Percentiles rank a stretch among this genome's conserved stretches.
phyloP scores from a whole-genome alignment of 495 filamentous ascomycete species.

The Venustampulla echinocandica region DNA sequence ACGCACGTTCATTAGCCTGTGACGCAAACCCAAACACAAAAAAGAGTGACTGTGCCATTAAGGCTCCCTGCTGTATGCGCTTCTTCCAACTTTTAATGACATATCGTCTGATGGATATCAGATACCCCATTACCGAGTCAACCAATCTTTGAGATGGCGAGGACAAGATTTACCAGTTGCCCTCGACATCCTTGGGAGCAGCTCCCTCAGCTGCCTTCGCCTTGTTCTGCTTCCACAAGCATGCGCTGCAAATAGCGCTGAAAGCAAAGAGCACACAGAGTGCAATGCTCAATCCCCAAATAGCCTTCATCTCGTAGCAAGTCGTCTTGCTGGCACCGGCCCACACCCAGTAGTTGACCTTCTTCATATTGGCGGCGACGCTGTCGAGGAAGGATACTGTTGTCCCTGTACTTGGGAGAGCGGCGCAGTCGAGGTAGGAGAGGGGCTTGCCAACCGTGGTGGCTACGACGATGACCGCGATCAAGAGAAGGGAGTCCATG shows the following conservation, averaged over 20 bases:
- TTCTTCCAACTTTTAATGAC: no score
- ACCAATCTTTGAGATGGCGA: no score
- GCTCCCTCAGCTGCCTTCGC: neutral
- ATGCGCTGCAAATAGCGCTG: constrained; percentile 28
- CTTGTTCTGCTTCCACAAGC: constrained; percentile 17
- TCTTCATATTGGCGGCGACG: constrained; percentile 32
- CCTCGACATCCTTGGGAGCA: constrained; percentile 29
- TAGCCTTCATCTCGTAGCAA: constrained; percentile 78
- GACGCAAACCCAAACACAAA: no score
- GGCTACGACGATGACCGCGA: constrained; percentile 62
- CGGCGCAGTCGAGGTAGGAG: constrained; percentile 63
- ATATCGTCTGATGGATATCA: no score
- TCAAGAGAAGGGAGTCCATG: constrained; percentile 58
- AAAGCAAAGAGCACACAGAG: constrained; percentile 71
- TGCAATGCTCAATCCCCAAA: constrained; percentile 83
- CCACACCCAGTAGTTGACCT: constrained; percentile 49
- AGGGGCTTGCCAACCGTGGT: constrained; percentile 74
- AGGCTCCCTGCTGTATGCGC: no score
- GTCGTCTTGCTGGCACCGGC: constrained; percentile 57
- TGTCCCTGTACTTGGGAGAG: constrained; percentile 23
- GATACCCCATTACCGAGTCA: no score
- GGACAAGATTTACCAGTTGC: no score
- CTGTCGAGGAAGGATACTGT: constrained; percentile 27
- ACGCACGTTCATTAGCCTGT: no score
- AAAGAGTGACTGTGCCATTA: no score